Base-by-base conservation (phyloP, 2,329 filamentous ascomycete species). In the Aspergillus neoniger region DNA sequence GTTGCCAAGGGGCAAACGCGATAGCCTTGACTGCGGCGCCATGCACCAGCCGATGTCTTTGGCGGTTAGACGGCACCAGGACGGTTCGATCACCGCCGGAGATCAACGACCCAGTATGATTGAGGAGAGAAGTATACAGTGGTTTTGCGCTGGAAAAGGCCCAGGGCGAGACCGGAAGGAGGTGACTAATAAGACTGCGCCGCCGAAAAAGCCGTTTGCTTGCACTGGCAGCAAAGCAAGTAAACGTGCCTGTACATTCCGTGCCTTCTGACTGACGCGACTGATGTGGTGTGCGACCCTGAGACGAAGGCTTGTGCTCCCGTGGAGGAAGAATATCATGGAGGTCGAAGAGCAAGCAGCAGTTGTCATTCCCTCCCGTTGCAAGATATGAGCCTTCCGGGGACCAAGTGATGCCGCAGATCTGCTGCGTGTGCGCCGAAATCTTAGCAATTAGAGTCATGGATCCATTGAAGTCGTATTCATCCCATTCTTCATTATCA, bases 1-100 rank as follows among this genome's bases (percentile, higher is more conserved):
- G 86, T 59, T 94, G 90, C 94, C 93, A 99, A 0, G 95, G 94
- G 64, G 94, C 96, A 76, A 98, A 98, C 2, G 95, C 92, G 67
- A 98, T 95, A 32, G 95, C 95, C 76, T 99, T 99, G 66, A 98
- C 91, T 2, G 95, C 95, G 0, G 94, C 94, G 25, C 86, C 86
- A 73, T 99, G 92, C 10, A 82, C 76, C 85, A 92, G 95, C 32
- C 84, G 84, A 73, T 96, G 87, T 68, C 85, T 88, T 69, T 90
- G 86, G 30, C 82, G 78, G 6, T 86, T 86, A 5, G 77, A 70
- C 2, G 79, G 79, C 25, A 91, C 76, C 23, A 81, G 77, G 17
- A 82, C 78, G 21, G 83, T 78, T 32, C 70, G 74, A 12, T 74
- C 76, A 19, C 59, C 58, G 12, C 70, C 71, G 0, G 70, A 63